A percentile compares a stretch with the other conserved stretches of the same genome.
Conservation (phyloP, 2,329 filamentous ascomycete genomes). For the Sporothrix euskadiensis region DNA sequence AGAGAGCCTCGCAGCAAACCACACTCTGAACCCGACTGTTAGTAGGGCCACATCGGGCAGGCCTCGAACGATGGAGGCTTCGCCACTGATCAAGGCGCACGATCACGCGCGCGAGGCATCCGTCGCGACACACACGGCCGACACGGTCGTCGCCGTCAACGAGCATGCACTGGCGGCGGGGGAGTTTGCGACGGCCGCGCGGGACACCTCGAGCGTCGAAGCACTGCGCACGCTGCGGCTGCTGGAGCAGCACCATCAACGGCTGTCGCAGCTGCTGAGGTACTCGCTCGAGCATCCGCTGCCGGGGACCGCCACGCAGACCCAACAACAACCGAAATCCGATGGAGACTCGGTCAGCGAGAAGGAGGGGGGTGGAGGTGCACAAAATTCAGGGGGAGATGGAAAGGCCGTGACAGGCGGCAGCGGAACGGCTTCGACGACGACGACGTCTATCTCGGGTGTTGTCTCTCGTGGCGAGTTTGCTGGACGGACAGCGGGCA, state of each 20-base stretch:
- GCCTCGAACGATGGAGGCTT: conserved; percentile 61
- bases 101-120: conserved; percentile 85
- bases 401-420: conserved; percentile 32
- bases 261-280: conserved; percentile 78
- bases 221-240: conserved; percentile 81
- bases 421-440: conserved; percentile 4
- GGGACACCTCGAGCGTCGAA: conserved; percentile 66
- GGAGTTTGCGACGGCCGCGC: conserved; percentile 83
- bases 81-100: conserved; percentile 73
- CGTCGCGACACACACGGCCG: conserved; percentile 68
- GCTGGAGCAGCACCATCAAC: conserved; percentile 83
- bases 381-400: conserved; percentile 33
- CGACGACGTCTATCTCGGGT: conserved; percentile 30
- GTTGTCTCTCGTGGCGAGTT: conserved; percentile 33
- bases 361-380: conserved; percentile 23
- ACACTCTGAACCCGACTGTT: no score
- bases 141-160: conserved; percentile 79
- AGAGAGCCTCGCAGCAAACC: neutral
- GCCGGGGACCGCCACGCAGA: conserved; percentile 32
- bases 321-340: neutral
- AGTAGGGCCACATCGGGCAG: neutral
- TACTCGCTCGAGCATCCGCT: conserved; percentile 60
- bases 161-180: conserved; percentile 86
- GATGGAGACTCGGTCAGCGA: conserved; percentile 13
- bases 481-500: neutral